A percentile compares a stretch with the other conserved stretches of the same genome.
Conservation (phyloP, 1,284 basidiomycete species). For the Trichosporon coremiiforme region DNA sequence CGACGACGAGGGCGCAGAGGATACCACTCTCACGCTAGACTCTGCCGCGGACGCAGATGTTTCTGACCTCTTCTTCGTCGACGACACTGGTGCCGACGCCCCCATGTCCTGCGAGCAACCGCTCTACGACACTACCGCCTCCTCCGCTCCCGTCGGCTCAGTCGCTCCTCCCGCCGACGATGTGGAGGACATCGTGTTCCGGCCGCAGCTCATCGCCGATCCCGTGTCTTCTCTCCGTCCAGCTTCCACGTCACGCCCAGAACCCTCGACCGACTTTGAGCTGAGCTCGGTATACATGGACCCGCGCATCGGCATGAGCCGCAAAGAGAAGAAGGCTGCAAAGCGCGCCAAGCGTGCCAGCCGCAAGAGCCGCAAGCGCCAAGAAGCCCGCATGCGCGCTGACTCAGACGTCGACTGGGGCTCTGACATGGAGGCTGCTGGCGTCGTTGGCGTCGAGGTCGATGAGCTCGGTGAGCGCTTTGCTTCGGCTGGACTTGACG, state of each 20-base stretch:
- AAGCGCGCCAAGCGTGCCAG: constrained; percentile 40
- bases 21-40: neutral
- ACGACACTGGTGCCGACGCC: constrained; percentile 30
- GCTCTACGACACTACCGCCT: constrained; percentile 34
- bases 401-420: constrained; percentile 58
- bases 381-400: constrained; percentile 32
- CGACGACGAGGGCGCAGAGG: constrained; percentile 9
- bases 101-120: constrained; percentile 26
- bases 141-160: constrained; percentile 32
- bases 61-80: constrained; percentile 33
- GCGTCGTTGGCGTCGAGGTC: constrained; percentile 23
- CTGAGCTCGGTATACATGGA: constrained; percentile 34
- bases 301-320: constrained; percentile 32
- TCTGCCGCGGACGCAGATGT: constrained; percentile 18
- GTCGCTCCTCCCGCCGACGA: constrained; percentile 28
- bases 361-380: constrained; percentile 31
- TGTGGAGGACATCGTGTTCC: constrained; percentile 52
- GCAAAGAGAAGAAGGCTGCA: constrained; percentile 37
- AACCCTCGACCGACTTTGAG: constrained; percentile 21
- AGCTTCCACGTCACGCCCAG: constrained; percentile 14
- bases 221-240: constrained; percentile 22
- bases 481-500: constrained; percentile 15
- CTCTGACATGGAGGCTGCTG: constrained; percentile 48
- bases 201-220: constrained; percentile 39
- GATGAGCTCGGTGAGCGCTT: constrained; percentile 34